These are phyloP conservation scores for Boechera divaricarpa DNA, from an alignment of 345 rosid genomes.

Conservation along the genomic window DNA sequence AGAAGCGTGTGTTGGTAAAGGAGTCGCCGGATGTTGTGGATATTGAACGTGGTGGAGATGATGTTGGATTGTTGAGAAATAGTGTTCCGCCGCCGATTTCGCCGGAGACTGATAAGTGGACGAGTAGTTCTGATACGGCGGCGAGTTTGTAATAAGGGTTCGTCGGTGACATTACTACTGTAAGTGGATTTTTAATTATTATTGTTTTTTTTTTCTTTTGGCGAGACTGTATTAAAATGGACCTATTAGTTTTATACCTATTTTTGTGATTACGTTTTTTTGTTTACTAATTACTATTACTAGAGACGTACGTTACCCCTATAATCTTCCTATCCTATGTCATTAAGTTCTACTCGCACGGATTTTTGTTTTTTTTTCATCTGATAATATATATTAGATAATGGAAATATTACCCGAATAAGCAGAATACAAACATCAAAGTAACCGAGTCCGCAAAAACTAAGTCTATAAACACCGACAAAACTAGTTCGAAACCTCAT, in stretches of 20 bases:
- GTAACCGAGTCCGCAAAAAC: too few relatives aligned
- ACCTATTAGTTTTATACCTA: background rate
- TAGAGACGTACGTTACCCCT: background rate
- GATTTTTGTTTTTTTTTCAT: too few relatives aligned
- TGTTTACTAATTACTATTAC: background rate
- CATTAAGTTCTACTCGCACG: too few relatives aligned
- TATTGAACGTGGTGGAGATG: conserved; percentile 49
- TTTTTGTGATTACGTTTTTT: conserved; percentile 1
- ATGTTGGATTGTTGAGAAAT: conserved; percentile 56
- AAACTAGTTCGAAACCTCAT: too few relatives aligned
- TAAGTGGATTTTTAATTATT: background rate
- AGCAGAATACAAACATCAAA: too few relatives aligned
- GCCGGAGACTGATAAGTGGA: conserved; percentile 61
- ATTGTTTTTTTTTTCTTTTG: background rate
- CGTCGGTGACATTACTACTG: background rate
- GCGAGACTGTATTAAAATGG: background rate
- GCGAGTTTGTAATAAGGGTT: conserved; percentile 18
- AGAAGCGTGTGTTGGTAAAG: background rate
- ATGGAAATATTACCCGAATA: too few relatives aligned
- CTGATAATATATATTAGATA: too few relatives aligned
- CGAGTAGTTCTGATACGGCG: conserved; percentile 52
- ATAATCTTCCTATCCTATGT: background rate
- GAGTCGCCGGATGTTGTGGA: conserved; percentile 52
- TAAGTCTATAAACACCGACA: too few relatives aligned
- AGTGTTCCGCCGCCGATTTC: conserved; percentile 58